These are phyloP conservation scores for Hypoxylon intermedium DNA, from an alignment of 495 filamentous ascomycete species.

Conservation along the genomic window DNA sequence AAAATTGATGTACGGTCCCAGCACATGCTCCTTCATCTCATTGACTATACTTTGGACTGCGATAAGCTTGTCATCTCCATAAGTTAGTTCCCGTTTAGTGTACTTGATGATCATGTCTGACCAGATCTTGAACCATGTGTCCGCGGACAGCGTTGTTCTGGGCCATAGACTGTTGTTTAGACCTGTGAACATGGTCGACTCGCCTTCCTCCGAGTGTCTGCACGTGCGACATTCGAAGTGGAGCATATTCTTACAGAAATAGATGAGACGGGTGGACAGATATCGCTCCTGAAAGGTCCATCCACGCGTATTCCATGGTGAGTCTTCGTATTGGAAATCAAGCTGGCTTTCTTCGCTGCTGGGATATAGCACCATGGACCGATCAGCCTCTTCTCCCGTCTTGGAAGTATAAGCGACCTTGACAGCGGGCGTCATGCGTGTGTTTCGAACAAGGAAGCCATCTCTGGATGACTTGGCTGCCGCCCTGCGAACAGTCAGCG, in stretches of 20 bases:
- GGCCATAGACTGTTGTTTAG: not conserved
- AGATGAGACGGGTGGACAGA: conserved; percentile 36
- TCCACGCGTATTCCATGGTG: conserved; percentile 23
- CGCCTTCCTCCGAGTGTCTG: not conserved
- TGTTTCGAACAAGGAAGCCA: conserved; percentile 19
- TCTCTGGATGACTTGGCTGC: conserved; percentile 22
- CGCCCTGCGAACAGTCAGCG: not conserved
- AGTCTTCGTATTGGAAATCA: not conserved
- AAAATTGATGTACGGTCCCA: conserved; percentile 10
- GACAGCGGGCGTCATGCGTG: not conserved
- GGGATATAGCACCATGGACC: not conserved
- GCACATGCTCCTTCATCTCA: conserved; percentile 18
- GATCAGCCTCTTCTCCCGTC: not conserved
- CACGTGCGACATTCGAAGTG: conserved; percentile 38
- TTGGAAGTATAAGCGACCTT: conserved; percentile 10
- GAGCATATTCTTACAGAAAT: conserved; percentile 34
- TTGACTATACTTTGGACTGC: conserved; percentile 26
- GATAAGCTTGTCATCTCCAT: conserved; percentile 22
- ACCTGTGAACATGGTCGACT: not conserved
- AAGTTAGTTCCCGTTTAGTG: conserved; percentile 14
- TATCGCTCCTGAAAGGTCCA: conserved; percentile 46
- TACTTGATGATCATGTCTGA: conserved; percentile 14
- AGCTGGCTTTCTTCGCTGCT: not conserved
- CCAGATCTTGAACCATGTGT: conserved; percentile 19
- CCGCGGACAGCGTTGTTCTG: not conserved